Evolutionary conservation across 345 rosid species (phyloP).

Genomic region (Eutrema yunnanense): DNA sequence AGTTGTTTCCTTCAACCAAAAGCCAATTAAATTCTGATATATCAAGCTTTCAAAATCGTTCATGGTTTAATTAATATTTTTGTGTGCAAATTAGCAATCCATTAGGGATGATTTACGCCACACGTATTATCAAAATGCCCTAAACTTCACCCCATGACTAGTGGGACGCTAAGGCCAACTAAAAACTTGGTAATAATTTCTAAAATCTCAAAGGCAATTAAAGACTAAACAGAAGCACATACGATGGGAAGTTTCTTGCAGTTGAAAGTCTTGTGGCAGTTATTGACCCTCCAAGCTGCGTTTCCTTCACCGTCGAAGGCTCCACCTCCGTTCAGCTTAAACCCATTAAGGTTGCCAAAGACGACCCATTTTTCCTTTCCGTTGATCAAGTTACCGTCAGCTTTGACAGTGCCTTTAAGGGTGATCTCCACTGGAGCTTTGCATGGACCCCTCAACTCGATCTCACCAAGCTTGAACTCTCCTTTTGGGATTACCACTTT

Average conservation of each 20-base stretch:
- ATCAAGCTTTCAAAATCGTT: background rate
- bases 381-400: background rate
- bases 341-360: constrained; percentile 16
- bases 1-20: background rate
- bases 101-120: no score
- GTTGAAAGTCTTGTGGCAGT: constrained; percentile 12
- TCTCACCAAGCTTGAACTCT: constrained; percentile 22
- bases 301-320: constrained; percentile 29
- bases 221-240: background rate
- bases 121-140: no score
- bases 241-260: constrained; percentile 33
- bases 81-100: no score
- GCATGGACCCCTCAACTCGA: constrained; percentile 27
- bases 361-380: constrained; percentile 21
- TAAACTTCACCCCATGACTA: no score
- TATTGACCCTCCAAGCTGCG: constrained; percentile 26
- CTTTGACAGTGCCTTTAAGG: constrained; percentile 21
- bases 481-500: constrained; percentile 30
- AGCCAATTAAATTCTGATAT: background rate
- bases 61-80: background rate
- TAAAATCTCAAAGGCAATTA: background rate
- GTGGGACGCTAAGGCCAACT: no score
- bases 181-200: no score
- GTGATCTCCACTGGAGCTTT: constrained; percentile 26
- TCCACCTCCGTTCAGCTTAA: constrained; percentile 29